Percentiles rank a stretch among this genome's conserved stretches.
These are phyloP conservation scores for Lactifluus volemus DNA, from an alignment of 768 basidiomycete species.

Conservation along the genomic window DNA sequence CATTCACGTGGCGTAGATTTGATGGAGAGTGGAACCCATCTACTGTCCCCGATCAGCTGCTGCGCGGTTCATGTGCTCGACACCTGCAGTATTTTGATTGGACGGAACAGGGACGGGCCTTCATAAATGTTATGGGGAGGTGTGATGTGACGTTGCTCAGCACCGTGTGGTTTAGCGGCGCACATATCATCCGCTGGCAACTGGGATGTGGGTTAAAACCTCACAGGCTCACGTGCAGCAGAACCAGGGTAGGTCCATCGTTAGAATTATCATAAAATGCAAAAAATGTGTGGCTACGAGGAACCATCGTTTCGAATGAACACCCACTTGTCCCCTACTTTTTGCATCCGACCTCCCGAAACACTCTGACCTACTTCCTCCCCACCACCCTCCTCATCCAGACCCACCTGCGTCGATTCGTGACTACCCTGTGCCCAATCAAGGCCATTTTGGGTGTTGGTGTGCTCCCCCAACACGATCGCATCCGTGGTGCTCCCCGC, in stretches of 20 bases:
- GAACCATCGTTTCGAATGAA: slow-evolving; percentile 39
- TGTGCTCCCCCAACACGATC: slow-evolving; percentile 47
- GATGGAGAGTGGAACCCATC: neutral
- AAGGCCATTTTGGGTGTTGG: slow-evolving; percentile 16
- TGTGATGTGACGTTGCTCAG: too few species aligned
- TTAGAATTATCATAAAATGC: slow-evolving; percentile 12
- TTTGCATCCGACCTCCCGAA: slow-evolving; percentile 44
- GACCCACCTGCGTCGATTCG: neutral
- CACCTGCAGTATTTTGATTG: neutral
- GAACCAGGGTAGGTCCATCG: neutral
- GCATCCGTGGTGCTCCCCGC: slow-evolving; percentile 46
- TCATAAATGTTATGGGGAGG: neutral
- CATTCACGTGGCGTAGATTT: neutral
- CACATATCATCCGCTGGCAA: neutral
- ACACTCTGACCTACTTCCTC: slow-evolving; percentile 6
- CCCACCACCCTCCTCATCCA: neutral
- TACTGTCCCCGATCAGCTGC: neutral
- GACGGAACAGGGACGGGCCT: neutral
- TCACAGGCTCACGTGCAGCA: neutral
- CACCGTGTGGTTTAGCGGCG: too few species aligned
- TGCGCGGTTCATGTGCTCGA: neutral
- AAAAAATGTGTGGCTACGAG: slow-evolving; percentile 7
- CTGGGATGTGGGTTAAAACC: neutral
- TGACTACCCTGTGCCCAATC: slow-evolving; percentile 15
- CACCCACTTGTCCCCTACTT: slow-evolving; percentile 63